phyloP scores from a whole-genome alignment of 441 rosid species.

The Gossypium davidsonii region DNA sequence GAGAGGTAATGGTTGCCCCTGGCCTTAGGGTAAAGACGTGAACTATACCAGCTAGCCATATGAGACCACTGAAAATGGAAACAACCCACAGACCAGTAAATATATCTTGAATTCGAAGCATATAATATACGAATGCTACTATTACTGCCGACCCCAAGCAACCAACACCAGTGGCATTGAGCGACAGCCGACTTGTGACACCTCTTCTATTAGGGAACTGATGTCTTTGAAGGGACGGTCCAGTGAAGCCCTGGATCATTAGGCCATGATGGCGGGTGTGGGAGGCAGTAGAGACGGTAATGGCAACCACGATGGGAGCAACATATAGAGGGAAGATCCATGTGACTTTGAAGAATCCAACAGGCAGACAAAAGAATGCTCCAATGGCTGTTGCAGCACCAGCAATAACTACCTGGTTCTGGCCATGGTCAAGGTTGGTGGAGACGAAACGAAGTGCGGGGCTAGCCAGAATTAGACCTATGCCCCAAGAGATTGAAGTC shows the following conservation, averaged over 20 bases:
- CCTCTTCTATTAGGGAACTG: constrained; percentile 30
- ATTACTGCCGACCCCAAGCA: constrained; percentile 43
- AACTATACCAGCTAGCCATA: constrained; percentile 39
- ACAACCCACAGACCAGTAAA: constrained; percentile 47
- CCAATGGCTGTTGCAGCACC: constrained; percentile 49
- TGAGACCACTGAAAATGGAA: constrained; percentile 50
- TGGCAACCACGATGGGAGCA: constrained; percentile 28
- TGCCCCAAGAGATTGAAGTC: constrained; percentile 54
- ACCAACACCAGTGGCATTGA: constrained; percentile 37
- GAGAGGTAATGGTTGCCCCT: constrained; percentile 11
- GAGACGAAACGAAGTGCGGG: constrained; percentile 34
- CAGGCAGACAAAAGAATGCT: constrained; percentile 42
- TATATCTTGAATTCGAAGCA: constrained; percentile 34
- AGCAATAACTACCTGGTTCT: constrained; percentile 27
- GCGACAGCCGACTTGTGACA: constrained; percentile 47
- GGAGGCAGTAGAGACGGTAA: constrained; percentile 34
- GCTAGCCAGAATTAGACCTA: constrained; percentile 42
- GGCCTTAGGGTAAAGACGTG: constrained; percentile 27
- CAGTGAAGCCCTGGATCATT: constrained; percentile 37
- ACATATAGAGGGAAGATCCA: constrained; percentile 47
- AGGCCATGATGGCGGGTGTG: constrained; percentile 49
- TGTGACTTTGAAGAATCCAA: constrained; percentile 38
- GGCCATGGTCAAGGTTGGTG: constrained; percentile 37
- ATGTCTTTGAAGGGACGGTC: constrained; percentile 18
- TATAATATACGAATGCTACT: constrained; percentile 43